Evolutionary conservation across 140 eudicot genomes (phyloP).

Genomic region (Eryngium alpinum): DNA sequence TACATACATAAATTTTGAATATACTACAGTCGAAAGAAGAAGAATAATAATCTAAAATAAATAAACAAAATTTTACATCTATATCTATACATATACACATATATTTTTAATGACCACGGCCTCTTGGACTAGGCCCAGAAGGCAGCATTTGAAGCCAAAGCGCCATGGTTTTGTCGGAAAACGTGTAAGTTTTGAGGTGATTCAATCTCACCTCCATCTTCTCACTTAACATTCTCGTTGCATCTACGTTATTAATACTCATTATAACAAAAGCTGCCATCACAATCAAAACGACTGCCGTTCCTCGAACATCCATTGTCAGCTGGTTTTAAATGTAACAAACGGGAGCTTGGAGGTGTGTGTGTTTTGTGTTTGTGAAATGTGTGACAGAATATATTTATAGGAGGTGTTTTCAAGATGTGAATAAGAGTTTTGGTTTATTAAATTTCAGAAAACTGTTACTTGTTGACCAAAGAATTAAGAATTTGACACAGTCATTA

Average conservation of each 20-base stretch:
- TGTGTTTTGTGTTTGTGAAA: too few species aligned
- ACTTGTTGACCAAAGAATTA: neutral
- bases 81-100: too few species aligned
- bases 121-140: slow-evolving; percentile 31
- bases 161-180: slow-evolving; percentile 12
- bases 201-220: neutral
- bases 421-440: too few species aligned
- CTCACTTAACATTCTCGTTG: neutral
- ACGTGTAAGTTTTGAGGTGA: slow-evolving; percentile 3
- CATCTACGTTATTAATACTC: neutral
- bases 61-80: too few species aligned
- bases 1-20: too few species aligned
- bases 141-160: slow-evolving; percentile 18
- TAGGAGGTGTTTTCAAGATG: too few species aligned
- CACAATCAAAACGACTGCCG: neutral
- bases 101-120: slow-evolving; percentile 20
- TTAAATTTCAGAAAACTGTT: too few species aligned
- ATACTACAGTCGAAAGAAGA: too few species aligned
- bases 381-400: too few species aligned
- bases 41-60: too few species aligned
- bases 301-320: neutral
- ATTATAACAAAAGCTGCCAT: neutral
- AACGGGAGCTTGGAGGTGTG: too few species aligned
- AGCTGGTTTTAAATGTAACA: too few species aligned
- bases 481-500: neutral